phyloP scores from a whole-genome alignment of 768 basidiomycete genomes.

The Psilocybe subaeruginosa region DNA sequence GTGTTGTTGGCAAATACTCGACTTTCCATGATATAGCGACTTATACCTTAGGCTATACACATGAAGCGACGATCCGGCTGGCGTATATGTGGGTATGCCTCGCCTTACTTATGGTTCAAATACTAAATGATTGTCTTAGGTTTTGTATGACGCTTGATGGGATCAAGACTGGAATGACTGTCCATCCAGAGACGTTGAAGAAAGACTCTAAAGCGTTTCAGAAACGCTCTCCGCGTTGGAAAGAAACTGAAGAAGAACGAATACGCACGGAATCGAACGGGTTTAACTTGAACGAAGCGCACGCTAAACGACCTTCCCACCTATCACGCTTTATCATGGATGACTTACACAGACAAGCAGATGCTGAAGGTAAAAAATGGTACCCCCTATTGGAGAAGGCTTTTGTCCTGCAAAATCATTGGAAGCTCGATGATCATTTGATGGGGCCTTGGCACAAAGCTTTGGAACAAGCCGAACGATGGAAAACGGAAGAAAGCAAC shows the following conservation, averaged over 20 bases:
- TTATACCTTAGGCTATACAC: slow-evolving; percentile 54
- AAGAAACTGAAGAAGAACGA: slow-evolving; percentile 30
- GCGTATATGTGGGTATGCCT: slow-evolving; percentile 48
- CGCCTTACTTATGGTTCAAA: neutral
- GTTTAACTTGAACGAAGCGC: slow-evolving; percentile 23
- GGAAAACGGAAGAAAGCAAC: slow-evolving; percentile 21
- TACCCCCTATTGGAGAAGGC: slow-evolving; percentile 28
- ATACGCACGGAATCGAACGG: slow-evolving; percentile 4
- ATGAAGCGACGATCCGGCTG: slow-evolving; percentile 50
- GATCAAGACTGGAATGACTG: slow-evolving; percentile 57
- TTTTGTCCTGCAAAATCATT: slow-evolving; percentile 19
- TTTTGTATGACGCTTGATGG: slow-evolving; percentile 62
- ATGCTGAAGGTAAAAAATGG: slow-evolving; percentile 23
- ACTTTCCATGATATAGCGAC: slow-evolving; percentile 58
- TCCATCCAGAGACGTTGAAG: slow-evolving; percentile 34
- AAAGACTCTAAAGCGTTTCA: slow-evolving; percentile 22
- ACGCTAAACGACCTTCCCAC: slow-evolving; percentile 21
- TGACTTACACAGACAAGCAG: slow-evolving; percentile 30
- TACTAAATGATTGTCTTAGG: slow-evolving; percentile 23
- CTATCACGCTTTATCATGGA: slow-evolving; percentile 49
- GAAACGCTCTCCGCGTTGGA: slow-evolving; percentile 31
- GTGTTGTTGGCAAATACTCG: slow-evolving; percentile 57
- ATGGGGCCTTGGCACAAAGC: slow-evolving; percentile 35
- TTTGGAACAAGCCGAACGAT: slow-evolving; percentile 23
- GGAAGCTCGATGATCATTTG: slow-evolving; percentile 31